Conservation (phyloP, 2,329 filamentous ascomycete genomes). For the Emmonsia crescens region DNA sequence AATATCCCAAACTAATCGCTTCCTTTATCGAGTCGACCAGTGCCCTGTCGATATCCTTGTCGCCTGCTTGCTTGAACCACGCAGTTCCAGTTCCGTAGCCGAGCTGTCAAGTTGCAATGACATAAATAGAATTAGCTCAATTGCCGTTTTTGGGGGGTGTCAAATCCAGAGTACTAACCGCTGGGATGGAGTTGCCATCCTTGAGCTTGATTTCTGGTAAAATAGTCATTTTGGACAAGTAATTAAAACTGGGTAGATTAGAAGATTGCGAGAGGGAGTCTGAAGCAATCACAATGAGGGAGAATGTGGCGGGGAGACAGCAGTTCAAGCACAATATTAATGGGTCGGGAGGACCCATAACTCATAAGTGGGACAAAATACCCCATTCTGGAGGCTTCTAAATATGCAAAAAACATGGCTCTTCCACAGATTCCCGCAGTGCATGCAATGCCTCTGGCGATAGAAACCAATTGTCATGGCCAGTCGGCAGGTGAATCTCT, state of each 20-base stretch:
- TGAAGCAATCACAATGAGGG: neutral
- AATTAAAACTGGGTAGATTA: neutral
- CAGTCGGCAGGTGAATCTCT: neutral
- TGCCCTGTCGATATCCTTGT: slow-evolving; percentile 40
- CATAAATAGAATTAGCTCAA: neutral
- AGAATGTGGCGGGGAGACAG: neutral
- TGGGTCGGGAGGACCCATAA: neutral
- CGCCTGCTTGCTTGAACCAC: slow-evolving; percentile 48
- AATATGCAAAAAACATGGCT: no score
- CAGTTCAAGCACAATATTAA: neutral
- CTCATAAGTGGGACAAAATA: neutral
- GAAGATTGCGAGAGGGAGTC: neutral
- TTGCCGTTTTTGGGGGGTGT: neutral
- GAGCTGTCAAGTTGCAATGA: slow-evolving; percentile 30
- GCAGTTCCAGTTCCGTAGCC: slow-evolving; percentile 54
- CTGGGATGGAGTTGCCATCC: slow-evolving; percentile 45
- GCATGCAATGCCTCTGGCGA: neutral
- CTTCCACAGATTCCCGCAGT: neutral
- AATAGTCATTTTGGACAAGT: slow-evolving; percentile 6
- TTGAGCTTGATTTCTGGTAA: slow-evolving; percentile 44
- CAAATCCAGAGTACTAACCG: neutral
- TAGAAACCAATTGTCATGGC: neutral
- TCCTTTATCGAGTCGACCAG: slow-evolving; percentile 46
- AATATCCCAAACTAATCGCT: slow-evolving; percentile 49
- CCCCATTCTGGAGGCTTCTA: neutral